Base-by-base conservation (phyloP, 2,329 filamentous ascomycete genomes). In the Paecilomyces fulvus region DNA sequence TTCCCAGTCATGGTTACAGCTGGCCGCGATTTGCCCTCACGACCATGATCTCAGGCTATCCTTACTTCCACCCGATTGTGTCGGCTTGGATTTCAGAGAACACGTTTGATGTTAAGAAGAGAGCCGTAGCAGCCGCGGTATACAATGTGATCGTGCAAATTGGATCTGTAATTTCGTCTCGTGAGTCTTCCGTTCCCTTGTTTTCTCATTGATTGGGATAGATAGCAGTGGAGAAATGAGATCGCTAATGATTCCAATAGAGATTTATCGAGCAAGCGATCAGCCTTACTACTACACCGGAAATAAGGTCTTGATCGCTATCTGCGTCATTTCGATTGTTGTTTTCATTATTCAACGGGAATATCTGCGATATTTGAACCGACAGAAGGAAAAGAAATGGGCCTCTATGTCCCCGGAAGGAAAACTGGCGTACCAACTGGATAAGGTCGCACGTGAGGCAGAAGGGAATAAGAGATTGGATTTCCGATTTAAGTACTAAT, bases 211-310 rank as follows among this genome's bases (percentile, higher is more conserved):
- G 30, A 33, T 33, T 3, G 30, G 9, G 9, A 33, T 33, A 33
- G 9, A n/a, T n/a, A n/a, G n/a, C n/a, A n/a, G n/a, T n/a, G n/a
- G n/a, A n/a, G n/a, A n/a, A n/a, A n/a, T n/a, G n/a, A n/a, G n/a
- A n/a, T n/a, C 9, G 30, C 21, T 46, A 23, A 28, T 20, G 3
- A 14, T 14, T 37, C 10, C n/a, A 1, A 21, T 46, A 65, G 58
- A 83, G 60, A 79, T 82, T 56, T 83, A 83, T 60, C 74, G 79
- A 17, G 63, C 65, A 1, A 74, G 73, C 60, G 80, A 83, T 53
- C 65, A 68, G 0, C 79, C 80, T 0, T 82, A 80, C 64, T 83
- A 82, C 65, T 78, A 80, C 60, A 71, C 61, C 11, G 81, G 81
- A 3, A 83, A 84, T 67, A 78, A 72, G 10, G 76, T 83, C 8